Conservation (phyloP, 2,329 filamentous ascomycete genomes). For the Trichoderma sp. region DNA sequence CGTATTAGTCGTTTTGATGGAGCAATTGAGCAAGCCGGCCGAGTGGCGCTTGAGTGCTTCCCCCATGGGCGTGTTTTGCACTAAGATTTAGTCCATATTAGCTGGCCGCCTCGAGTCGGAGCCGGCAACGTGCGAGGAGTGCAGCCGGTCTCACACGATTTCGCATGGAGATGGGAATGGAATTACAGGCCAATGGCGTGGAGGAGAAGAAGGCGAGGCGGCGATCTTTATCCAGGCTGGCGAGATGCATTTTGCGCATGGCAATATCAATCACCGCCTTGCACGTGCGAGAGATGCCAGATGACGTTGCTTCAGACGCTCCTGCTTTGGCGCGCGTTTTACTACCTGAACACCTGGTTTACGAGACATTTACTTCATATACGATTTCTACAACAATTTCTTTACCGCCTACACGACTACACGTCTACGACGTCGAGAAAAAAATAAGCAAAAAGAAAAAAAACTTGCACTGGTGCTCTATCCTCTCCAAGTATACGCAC, state of each 20-base stretch:
- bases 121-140: slow-evolving; percentile 8
- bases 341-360: neutral
- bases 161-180: neutral
- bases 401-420: neutral
- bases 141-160: neutral
- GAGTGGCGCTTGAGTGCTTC: neutral
- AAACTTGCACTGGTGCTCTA: neutral
- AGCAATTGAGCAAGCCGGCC: slow-evolving; percentile 6
- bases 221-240: slow-evolving; percentile 1
- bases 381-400: neutral
- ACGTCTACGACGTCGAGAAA: neutral
- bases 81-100: neutral
- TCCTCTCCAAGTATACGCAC: neutral
- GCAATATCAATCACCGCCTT: slow-evolving; percentile 15
- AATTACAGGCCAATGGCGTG: slow-evolving; percentile 10
- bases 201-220: neutral
- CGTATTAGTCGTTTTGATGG: neutral
- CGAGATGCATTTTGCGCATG: neutral
- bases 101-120: neutral
- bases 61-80: neutral
- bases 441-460: neutral
- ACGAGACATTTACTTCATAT: neutral
- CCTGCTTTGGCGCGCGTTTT: neutral
- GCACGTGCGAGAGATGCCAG: slow-evolving; percentile 8
- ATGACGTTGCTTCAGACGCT: neutral